Percentiles rank a stretch among this genome's conserved stretches.
Evolutionary conservation across 169 alveolate species (phyloP).

Genomic region (Plasmodium coatneyi): DNA sequence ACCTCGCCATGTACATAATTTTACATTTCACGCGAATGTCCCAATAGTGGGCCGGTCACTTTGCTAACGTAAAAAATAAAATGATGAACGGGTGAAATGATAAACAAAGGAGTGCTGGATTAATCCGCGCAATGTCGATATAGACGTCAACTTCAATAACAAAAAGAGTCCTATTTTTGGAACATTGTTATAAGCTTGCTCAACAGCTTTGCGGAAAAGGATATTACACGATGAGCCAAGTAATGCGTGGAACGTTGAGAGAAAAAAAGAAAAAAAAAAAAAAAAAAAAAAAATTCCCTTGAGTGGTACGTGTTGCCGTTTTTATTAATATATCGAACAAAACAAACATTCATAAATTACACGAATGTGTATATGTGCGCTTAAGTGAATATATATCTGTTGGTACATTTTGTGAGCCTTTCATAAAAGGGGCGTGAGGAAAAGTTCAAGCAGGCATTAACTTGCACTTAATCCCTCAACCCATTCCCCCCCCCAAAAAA

Average conservation of each 20-base stretch:
- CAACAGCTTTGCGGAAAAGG: not conserved
- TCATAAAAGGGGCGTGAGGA: not conserved
- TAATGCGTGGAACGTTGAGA: not conserved
- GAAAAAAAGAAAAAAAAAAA: not conserved
- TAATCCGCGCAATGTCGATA: not conserved
- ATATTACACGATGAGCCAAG: not conserved
- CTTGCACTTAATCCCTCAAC: not conserved
- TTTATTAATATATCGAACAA: not conserved
- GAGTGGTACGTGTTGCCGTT: not conserved
- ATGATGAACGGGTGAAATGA: not conserved
- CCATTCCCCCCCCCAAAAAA: not conserved
- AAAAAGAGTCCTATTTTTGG: not conserved
- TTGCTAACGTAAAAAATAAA: not conserved
- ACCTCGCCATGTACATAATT: not conserved
- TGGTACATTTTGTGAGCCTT: not conserved
- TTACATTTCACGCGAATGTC: not conserved
- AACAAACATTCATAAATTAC: not conserved
- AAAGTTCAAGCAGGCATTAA: not conserved
- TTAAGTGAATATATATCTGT: not conserved
- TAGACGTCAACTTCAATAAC: not conserved
- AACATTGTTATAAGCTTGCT: not conserved
- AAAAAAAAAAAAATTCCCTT: not conserved
- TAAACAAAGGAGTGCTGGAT: not conserved
- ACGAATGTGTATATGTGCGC: not conserved
- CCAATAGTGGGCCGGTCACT: not conserved